Evolutionary conservation across 768 basidiomycete genomes (phyloP).

Genomic region (Tulasnella sp.): DNA sequence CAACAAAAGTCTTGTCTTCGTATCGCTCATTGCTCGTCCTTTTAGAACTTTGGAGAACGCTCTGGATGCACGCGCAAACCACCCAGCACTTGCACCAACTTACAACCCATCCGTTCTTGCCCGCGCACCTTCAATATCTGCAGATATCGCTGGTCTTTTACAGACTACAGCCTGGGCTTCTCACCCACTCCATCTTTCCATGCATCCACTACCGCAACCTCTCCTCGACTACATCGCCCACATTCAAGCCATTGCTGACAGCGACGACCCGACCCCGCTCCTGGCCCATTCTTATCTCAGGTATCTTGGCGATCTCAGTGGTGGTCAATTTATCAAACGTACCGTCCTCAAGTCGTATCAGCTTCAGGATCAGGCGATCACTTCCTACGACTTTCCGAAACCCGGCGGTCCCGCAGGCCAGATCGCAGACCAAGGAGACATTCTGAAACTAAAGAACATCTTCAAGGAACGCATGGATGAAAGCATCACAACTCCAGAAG

Average conservation of each 20-base stretch:
- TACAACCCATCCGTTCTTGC: constrained; percentile 68
- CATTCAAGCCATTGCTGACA: constrained; percentile 48
- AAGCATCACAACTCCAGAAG: constrained; percentile 38
- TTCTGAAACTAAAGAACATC: constrained; percentile 74
- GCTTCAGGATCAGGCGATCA: constrained; percentile 51
- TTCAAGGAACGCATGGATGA: constrained; percentile 55
- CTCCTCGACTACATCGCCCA: constrained; percentile 54
- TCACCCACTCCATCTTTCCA: constrained; percentile 51
- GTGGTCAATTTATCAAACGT: constrained; percentile 66
- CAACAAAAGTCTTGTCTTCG: not conserved
- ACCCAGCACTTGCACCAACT: constrained; percentile 38
- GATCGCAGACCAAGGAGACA: constrained; percentile 46
- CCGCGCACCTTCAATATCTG: constrained; percentile 54
- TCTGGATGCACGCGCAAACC: constrained; percentile 42
- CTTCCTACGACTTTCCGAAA: constrained; percentile 67
- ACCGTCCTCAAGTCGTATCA: constrained; percentile 62
- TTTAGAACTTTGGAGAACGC: constrained; percentile 51
- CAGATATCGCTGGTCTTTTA: constrained; percentile 66
- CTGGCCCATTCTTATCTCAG: constrained; percentile 80
- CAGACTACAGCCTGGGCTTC: constrained; percentile 50
- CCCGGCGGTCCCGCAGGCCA: constrained; percentile 41
- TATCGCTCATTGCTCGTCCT: not conserved
- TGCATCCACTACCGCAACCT: constrained; percentile 47
- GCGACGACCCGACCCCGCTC: constrained; percentile 50
- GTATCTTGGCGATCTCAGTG: constrained; percentile 76